Conservation (phyloP, 768 basidiomycete genomes). For the Xanthoconium stramineum region DNA sequence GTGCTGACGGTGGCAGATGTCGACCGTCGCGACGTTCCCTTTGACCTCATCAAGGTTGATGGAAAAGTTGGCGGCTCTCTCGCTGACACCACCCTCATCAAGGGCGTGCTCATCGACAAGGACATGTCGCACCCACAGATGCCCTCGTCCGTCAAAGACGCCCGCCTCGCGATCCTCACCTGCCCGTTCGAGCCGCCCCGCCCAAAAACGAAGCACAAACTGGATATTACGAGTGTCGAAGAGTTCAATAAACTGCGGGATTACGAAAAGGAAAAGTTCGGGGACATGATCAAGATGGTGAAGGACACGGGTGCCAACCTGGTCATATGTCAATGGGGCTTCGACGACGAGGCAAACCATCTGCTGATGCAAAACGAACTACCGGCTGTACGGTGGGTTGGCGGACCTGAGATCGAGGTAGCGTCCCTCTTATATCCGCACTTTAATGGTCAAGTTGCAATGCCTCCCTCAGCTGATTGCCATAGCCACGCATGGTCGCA, state of each 20-base stretch:
- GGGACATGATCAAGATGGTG: slow-evolving; percentile 94
- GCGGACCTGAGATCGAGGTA: slow-evolving; percentile 98
- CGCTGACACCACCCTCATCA: slow-evolving; percentile 91
- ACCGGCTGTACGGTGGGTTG: slow-evolving; percentile 98
- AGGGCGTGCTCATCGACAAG: slow-evolving; percentile 98
- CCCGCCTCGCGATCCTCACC: slow-evolving; percentile 92
- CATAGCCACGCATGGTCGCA: slow-evolving; percentile 96
- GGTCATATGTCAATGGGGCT: slow-evolving; percentile 99
- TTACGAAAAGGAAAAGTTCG: slow-evolving; percentile 96
- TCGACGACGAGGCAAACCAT: slow-evolving; percentile 99
- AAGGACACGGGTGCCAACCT: slow-evolving; percentile 97
- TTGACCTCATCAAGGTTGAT: slow-evolving; percentile 98
- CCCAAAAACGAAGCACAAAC: slow-evolving; percentile 98
- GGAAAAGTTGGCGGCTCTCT: slow-evolving; percentile 98
- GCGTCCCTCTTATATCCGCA: not conserved
- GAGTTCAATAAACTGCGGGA: slow-evolving; percentile 93
- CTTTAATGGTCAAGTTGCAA: not conserved
- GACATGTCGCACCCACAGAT: slow-evolving; percentile 99
- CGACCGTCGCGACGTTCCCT: slow-evolving; percentile 90
- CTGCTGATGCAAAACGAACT: slow-evolving; percentile 96
- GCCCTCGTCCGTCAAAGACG: slow-evolving; percentile 85
- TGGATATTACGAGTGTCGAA: slow-evolving; percentile 95
- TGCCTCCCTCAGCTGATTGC: slow-evolving; percentile 72
- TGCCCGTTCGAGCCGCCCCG: slow-evolving; percentile 99
- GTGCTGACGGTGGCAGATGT: slow-evolving; percentile 94